Conservation (phyloP, 805 yeast species). For the Kazachstania taianensis region DNA sequence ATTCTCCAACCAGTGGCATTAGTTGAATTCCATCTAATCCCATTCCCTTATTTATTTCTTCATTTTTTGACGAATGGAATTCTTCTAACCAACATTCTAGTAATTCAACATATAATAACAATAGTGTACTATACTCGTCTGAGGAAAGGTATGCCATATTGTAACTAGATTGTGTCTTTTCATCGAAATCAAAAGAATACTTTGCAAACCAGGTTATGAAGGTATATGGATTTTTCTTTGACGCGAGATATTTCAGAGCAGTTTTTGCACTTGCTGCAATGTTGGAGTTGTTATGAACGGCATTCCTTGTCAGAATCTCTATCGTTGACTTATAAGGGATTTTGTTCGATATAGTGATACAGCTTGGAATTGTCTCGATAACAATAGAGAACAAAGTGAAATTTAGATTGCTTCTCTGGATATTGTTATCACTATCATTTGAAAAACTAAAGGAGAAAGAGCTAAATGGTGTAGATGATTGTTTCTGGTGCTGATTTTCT, state of each 20-base stretch:
- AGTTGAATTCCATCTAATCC: slow-evolving; percentile 26
- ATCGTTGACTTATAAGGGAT: slow-evolving; percentile 54
- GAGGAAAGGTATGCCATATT: slow-evolving; percentile 53
- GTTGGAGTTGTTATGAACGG: slow-evolving; percentile 54
- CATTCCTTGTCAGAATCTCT: slow-evolving; percentile 68
- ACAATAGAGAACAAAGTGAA: slow-evolving; percentile 58
- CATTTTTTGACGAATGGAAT: slow-evolving; percentile 34
- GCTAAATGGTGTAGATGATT: slow-evolving; percentile 30
- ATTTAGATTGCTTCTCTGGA: slow-evolving; percentile 30
- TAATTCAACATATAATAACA: slow-evolving; percentile 68
- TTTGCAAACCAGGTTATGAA: slow-evolving; percentile 69
- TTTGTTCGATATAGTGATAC: slow-evolving; percentile 35
- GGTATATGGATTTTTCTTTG: slow-evolving; percentile 56
- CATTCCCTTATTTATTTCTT: slow-evolving; percentile 23
- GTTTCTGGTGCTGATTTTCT: slow-evolving; percentile 29
- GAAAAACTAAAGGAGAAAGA: slow-evolving; percentile 35
- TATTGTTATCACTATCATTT: slow-evolving; percentile 23
- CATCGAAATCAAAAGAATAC: slow-evolving; percentile 70
- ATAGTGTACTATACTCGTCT: slow-evolving; percentile 44
- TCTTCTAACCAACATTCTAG: slow-evolving; percentile 74
- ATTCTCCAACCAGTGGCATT: slow-evolving; percentile 11
- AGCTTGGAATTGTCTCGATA: slow-evolving; percentile 68
- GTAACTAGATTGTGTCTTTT: slow-evolving; percentile 46
- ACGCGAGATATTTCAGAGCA: slow-evolving; percentile 57
- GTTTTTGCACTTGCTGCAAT: slow-evolving; percentile 54